Evolutionary conservation across 2,329 filamentous ascomycete species (phyloP).

Genomic region (Colletotrichum kahawae): DNA sequence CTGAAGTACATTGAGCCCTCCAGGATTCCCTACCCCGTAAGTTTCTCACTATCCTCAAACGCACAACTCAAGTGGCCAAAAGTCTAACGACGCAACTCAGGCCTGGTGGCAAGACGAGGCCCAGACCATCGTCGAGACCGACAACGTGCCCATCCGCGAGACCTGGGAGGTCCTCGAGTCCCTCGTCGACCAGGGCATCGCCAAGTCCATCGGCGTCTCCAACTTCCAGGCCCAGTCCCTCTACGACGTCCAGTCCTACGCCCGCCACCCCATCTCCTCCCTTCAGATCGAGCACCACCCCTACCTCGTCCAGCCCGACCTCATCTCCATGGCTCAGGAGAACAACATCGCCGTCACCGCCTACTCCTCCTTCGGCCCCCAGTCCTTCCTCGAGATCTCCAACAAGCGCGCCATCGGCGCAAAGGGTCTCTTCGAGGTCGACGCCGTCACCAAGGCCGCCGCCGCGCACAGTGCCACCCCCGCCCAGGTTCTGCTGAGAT

Average conservation of each 20-base stretch:
- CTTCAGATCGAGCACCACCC: slow-evolving; percentile 75
- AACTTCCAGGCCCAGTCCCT: slow-evolving; percentile 65
- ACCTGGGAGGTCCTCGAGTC: slow-evolving; percentile 68
- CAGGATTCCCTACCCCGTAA: slow-evolving; percentile 41
- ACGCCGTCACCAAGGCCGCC: slow-evolving; percentile 54
- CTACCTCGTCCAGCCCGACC: slow-evolving; percentile 64
- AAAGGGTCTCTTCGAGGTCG: slow-evolving; percentile 33
- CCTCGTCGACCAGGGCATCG: slow-evolving; percentile 52
- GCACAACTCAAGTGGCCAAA: no score
- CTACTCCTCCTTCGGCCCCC: slow-evolving; percentile 70
- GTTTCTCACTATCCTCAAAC: neutral
- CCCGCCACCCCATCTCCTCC: slow-evolving; percentile 54
- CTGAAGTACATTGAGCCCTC: slow-evolving; percentile 48
- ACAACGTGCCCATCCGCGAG: slow-evolving; percentile 49
- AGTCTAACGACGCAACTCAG: neutral
- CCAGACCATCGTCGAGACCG: slow-evolving; percentile 40
- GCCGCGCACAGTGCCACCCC: slow-evolving; percentile 62
- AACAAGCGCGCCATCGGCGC: slow-evolving; percentile 30
- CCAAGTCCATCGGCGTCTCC: slow-evolving; percentile 63
- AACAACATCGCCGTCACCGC: slow-evolving; percentile 65
- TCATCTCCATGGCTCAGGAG: slow-evolving; percentile 61
- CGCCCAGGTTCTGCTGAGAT: slow-evolving; percentile 70
- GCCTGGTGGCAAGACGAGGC: slow-evolving; percentile 45
- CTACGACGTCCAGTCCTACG: slow-evolving; percentile 66
- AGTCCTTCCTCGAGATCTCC: slow-evolving; percentile 41